phyloP scores from a whole-genome alignment of 306 rosid species.

The Casuarina equisetifolia region DNA sequence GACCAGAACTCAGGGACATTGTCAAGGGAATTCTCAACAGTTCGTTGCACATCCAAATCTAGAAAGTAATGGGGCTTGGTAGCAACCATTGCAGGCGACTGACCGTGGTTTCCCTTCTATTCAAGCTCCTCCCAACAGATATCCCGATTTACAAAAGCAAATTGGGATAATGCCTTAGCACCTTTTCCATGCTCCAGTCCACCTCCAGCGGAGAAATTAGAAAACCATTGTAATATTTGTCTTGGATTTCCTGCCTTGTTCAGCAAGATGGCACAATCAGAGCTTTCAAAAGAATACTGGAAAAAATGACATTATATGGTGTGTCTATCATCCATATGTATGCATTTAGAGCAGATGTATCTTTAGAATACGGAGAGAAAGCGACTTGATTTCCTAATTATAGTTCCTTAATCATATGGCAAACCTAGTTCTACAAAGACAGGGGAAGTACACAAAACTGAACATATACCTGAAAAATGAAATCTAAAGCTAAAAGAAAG shows the following conservation, averaged over 20 bases:
- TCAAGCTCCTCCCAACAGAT: conserved; percentile 96
- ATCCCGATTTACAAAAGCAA: conserved; percentile 80
- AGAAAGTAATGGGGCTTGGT: conserved; percentile 95
- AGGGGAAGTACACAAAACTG: background rate
- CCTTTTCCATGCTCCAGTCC: conserved; percentile 75
- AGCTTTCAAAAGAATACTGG: conserved; percentile 25
- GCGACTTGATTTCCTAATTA: background rate
- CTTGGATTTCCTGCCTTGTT: conserved; percentile 67
- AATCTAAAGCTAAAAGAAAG: background rate
- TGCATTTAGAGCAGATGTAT: background rate
- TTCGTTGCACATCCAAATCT: conserved; percentile 70
- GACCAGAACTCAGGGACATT: conserved; percentile 95
- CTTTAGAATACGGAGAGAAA: background rate
- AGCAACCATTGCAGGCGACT: conserved; percentile 93
- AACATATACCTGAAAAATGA: background rate
- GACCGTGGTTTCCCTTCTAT: conserved; percentile 99
- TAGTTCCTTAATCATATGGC: background rate
- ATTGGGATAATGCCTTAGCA: conserved; percentile 72
- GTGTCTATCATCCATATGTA: background rate
- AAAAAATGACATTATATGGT: conserved; percentile 3
- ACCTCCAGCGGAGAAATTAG: conserved; percentile 43
- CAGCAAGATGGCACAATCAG: conserved; percentile 31
- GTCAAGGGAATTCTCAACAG: conserved; percentile 71
- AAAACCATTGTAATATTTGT: conserved; percentile 72
- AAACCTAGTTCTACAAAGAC: background rate